These are phyloP conservation scores for Craterostigma plantagineum DNA, from an alignment of 257 asterid genomes.

Conservation along the genomic window DNA sequence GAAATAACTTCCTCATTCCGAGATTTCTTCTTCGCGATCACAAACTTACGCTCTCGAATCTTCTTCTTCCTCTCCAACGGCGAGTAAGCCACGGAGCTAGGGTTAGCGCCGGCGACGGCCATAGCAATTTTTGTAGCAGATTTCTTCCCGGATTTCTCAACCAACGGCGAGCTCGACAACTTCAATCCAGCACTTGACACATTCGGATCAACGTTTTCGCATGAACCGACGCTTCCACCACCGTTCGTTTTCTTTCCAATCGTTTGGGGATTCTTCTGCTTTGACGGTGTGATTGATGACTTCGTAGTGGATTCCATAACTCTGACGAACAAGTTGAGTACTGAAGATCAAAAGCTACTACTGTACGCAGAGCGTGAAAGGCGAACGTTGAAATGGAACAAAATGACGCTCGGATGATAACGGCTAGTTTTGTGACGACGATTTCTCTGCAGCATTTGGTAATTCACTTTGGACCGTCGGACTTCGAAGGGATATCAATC, in stretches of 20 bases:
- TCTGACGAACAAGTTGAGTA: too few relatives aligned
- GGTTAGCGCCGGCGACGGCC: conserved; percentile 5
- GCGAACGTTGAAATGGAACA: too few relatives aligned
- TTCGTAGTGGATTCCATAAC: too few relatives aligned
- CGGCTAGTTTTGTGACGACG: too few relatives aligned
- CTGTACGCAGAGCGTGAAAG: too few relatives aligned
- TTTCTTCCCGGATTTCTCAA: conserved; percentile 18
- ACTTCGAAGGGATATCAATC: too few relatives aligned
- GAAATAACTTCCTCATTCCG: conserved; percentile 14
- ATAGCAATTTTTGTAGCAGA: too few relatives aligned
- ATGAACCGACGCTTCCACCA: conserved; percentile 9
- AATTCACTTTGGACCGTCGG: too few relatives aligned
- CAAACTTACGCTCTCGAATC: conserved; percentile 50
- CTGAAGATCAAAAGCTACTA: too few relatives aligned
- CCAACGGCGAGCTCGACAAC: conserved; percentile 20
- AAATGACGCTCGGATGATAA: too few relatives aligned
- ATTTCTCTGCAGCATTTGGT: too few relatives aligned
- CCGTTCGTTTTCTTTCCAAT: conserved; percentile 22
- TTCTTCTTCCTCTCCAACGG: conserved; percentile 40
- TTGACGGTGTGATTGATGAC: conserved; percentile 17
- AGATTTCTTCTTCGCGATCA: conserved; percentile 49
- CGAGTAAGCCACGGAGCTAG: conserved; percentile 9
- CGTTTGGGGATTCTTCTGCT: conserved; percentile 9
- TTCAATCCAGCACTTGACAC: conserved; percentile 26
- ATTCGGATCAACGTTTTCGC: conserved; percentile 52